These are phyloP conservation scores for Ciborinia camelliae DNA, from an alignment of 2,329 filamentous ascomycete species.

Conservation along the genomic window DNA sequence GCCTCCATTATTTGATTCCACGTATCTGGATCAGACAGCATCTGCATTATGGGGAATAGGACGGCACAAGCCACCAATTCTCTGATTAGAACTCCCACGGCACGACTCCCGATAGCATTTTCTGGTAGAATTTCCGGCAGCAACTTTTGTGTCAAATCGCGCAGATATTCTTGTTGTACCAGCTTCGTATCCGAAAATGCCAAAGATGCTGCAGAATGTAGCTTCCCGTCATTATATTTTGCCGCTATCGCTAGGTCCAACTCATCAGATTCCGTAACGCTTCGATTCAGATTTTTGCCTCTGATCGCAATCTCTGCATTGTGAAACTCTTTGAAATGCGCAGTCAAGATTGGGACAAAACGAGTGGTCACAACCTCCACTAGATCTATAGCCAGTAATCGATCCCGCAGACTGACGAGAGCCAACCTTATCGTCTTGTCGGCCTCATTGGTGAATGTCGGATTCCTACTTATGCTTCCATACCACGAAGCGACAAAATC, in stretches of 20 bases:
- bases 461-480: slow-evolving; percentile 74
- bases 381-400: slow-evolving; percentile 72
- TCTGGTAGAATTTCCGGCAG: slow-evolving; percentile 72
- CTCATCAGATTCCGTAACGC: slow-evolving; percentile 94
- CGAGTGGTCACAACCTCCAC: slow-evolving; percentile 79
- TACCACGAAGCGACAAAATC: slow-evolving; percentile 94
- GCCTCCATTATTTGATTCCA: slow-evolving; percentile 98
- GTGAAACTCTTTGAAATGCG: slow-evolving; percentile 86
- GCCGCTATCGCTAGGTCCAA: slow-evolving; percentile 92
- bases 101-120: slow-evolving; percentile 71
- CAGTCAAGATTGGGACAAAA: slow-evolving; percentile 82
- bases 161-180: slow-evolving; percentile 84
- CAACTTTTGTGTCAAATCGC: slow-evolving; percentile 68
- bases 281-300: slow-evolving; percentile 81
- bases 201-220: slow-evolving; percentile 82
- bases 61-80: slow-evolving; percentile 95
- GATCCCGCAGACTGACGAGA: slow-evolving; percentile 66
- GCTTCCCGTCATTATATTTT: slow-evolving; percentile 83
- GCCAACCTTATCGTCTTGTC: slow-evolving; percentile 75
- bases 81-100: slow-evolving; percentile 75
- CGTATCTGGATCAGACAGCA: slow-evolving; percentile 86
- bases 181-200: slow-evolving; percentile 80
- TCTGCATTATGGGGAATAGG: slow-evolving; percentile 72
- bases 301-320: slow-evolving; percentile 83
- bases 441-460: slow-evolving; percentile 79